Evolutionary conservation across 768 basidiomycete species (phyloP).

Genomic region (Tylopilus rubrobrunneus): DNA sequence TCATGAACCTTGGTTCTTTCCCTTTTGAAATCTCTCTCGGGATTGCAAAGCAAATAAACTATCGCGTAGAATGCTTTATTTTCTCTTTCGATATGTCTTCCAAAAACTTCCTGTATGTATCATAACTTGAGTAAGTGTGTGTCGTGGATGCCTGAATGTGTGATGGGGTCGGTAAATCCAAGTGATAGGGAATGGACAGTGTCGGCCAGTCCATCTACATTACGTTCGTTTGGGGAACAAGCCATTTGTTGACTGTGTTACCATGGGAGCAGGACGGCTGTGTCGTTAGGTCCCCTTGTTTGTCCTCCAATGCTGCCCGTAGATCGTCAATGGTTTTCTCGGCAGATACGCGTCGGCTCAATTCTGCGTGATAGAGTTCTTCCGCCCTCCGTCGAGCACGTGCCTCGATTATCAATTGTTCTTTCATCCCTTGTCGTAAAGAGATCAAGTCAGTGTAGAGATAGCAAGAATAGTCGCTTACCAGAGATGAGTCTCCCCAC

Average conservation of each 20-base stretch:
- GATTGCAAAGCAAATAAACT: conserved; percentile 12
- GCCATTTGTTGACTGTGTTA: background rate
- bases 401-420: conserved; percentile 28
- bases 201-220: background rate
- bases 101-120: conserved; percentile 20
- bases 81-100: conserved; percentile 17
- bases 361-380: conserved; percentile 29
- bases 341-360: conserved; percentile 28
- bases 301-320: conserved; percentile 7
- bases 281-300: background rate
- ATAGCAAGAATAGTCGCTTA: conserved; percentile 14
- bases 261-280: background rate
- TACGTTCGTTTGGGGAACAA: background rate
- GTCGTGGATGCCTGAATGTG: background rate
- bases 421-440: conserved; percentile 29
- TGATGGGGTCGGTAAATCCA: background rate
- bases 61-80: conserved; percentile 17
- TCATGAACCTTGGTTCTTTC: conserved; percentile 7
- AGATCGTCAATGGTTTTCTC: conserved; percentile 24
- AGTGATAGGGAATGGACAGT: background rate
- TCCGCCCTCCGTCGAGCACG: conserved; percentile 34
- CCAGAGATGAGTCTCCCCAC: conserved; percentile 34
- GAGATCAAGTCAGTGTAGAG: background rate
- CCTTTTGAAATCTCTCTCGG: conserved; percentile 1
- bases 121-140: conserved; percentile 5